Evolutionary conservation across 1,139 yeast species (phyloP), one percentile per base, ranked within the genome.

Genomic region (Geotrichum restrictum): DNA sequence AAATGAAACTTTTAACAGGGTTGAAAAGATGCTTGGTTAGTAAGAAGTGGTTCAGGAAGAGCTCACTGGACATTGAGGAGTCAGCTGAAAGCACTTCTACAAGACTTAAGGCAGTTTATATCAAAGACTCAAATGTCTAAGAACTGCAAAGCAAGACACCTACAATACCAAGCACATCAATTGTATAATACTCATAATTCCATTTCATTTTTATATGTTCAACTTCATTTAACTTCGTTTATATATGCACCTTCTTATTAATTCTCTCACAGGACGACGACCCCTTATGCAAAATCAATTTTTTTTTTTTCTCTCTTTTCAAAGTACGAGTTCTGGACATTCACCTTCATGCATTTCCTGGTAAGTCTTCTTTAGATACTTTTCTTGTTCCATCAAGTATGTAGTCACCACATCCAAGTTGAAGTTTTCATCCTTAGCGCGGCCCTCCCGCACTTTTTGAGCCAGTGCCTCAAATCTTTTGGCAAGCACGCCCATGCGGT

Each of bases 401-500:
- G 21, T 33, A 3, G 39, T 36, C 19, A 49, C 48, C 32, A 47
- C 41, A n/a, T 49, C 43, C 11, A 44, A 33, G 24, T 44, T 49
- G 16, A 49, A 49, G 34, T 38, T 38, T n/a, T 49, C 52, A 6
- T 42, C 45, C 3, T n/a, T 19, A 10, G 27, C 39, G 8, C 48
- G 43, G 24, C 42, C 52, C 34, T 44, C 43, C 16, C 52, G 37
- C 19, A 49, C 52, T n/a, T 49, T 44, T 8, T 34, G 8, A 11
- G 39, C 52, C 16, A 49, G 31, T 7, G 45, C 49, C 14, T 29
- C 19, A n/a, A 49, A 45, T 1, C 52, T 22, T 24, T 37, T 44
- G 1, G 52, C 27, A 4, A 49, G 38, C 13, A 38, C 14, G 7
- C 69, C 62, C 60, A 72, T 63, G 63, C 81, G 71, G 64, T 75